A percentile compares a stretch with the other conserved stretches of the same genome.
Evolutionary conservation across 306 rosid genomes (phyloP).

Genomic region (Lupinus albus): DNA sequence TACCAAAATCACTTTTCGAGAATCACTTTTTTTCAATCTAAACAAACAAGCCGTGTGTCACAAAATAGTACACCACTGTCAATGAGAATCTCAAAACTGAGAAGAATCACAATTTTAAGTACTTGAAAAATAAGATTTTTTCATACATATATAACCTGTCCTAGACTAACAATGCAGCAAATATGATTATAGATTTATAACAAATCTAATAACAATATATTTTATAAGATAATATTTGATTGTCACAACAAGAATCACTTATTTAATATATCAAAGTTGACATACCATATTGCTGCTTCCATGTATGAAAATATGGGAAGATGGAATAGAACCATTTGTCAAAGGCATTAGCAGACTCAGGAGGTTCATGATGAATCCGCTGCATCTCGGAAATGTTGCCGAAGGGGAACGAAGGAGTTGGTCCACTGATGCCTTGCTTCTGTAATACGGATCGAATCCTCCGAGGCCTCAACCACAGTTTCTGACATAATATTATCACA

Average conservation of each 20-base stretch:
- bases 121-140: not conserved
- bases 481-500: not conserved
- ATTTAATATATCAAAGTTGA: not conserved
- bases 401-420: slow-evolving; percentile 40
- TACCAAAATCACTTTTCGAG: too few relatives aligned
- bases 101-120: too few relatives aligned
- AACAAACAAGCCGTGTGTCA: too few relatives aligned
- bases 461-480: slow-evolving; percentile 22
- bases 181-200: not conserved
- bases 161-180: not conserved
- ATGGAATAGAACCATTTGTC: slow-evolving; percentile 37
- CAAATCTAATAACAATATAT: not conserved
- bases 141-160: not conserved
- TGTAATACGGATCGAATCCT: slow-evolving; percentile 35
- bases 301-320: slow-evolving; percentile 40
- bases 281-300: slow-evolving; percentile 45
- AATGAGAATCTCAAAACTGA: too few relatives aligned
- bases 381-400: slow-evolving; percentile 40
- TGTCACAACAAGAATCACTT: not conserved
- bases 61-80: too few relatives aligned
- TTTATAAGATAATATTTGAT: not conserved
- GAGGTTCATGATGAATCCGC: not conserved
- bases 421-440: slow-evolving; percentile 46
- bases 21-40: too few relatives aligned
- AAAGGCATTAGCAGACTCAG: slow-evolving; percentile 1